Percentiles rank a stretch among this genome's conserved stretches.
Evolutionary conservation across 1,139 yeast species (phyloP).

Genomic region (Pichia sp.): DNA sequence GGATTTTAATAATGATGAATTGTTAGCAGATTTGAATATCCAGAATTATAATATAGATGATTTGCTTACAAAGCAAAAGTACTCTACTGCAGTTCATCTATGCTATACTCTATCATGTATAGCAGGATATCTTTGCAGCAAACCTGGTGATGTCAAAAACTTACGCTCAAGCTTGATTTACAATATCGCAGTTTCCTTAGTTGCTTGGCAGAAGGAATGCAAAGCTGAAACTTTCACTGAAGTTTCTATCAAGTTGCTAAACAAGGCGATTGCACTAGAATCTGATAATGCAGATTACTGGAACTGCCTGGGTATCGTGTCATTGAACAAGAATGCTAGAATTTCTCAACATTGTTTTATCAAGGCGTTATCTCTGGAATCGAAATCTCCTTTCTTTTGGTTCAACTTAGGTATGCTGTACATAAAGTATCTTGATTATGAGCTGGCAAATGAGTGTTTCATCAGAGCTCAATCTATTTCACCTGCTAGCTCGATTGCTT

Average conservation of each 20-base stretch:
- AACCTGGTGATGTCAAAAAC: conserved; percentile 42
- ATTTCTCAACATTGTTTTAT: conserved; percentile 92
- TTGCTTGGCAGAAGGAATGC: conserved; percentile 43
- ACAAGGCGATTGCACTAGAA: conserved; percentile 68
- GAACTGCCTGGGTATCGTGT: conserved; percentile 67
- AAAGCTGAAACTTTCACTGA: conserved; percentile 34
- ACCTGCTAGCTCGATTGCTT: conserved; percentile 72
- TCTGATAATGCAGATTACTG: conserved; percentile 68
- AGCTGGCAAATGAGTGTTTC: conserved; percentile 70
- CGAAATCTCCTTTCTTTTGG: conserved; percentile 72
- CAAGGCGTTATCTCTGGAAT: conserved; percentile 67
- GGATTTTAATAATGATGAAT: conserved; percentile 1
- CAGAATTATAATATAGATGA: background rate
- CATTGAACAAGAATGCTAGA: conserved; percentile 55
- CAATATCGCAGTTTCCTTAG: conserved; percentile 66
- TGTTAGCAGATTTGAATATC: conserved; percentile 7
- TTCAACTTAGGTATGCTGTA: conserved; percentile 77
- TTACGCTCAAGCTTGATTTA: conserved; percentile 58
- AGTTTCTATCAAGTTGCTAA: conserved; percentile 52
- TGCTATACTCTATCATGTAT: conserved; percentile 18
- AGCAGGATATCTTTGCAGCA: conserved; percentile 7
- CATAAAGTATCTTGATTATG: conserved; percentile 61
- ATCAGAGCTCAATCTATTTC: conserved; percentile 74
- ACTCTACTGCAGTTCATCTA: conserved; percentile 3
- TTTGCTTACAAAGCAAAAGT: conserved; percentile 9